Evolutionary conservation across 179 eudicot species (phyloP), one percentile per base, ranked within the genome.

Genomic region (Gypsophila paniculata): DNA sequence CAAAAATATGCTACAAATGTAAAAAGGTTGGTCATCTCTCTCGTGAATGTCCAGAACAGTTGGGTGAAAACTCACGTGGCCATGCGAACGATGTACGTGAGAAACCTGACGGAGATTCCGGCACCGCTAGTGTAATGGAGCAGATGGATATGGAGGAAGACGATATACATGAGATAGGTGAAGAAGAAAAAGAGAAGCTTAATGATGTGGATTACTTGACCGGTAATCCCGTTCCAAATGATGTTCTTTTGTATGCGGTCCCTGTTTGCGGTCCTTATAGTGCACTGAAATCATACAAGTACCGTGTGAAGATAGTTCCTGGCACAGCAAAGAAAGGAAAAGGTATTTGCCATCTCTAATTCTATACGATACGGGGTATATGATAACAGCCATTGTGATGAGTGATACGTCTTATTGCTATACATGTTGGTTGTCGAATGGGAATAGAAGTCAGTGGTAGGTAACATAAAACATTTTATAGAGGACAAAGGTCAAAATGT

Each of bases 241-340:
- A 94, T 77, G 86, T 94, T 73, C 86, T 94, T 77, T 58, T 94
- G 81, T 94, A 94, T 76, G 96, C 96, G 22, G 93, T 91, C 61
- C 99, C 99, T 70, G 99, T 94, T 25, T 94, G 99, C 65, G 99
- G 90, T 70, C 99, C 99, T 62, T 94, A 91, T 69, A 84, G 42
- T 72, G 99, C 97, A 22, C 21, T 94, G 60, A 96, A 94, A 68
- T 77, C 92, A 17, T 91, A 94, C 44, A 94, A 94, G 62, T 94
- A 91, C 70, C 91, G 92, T 22, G 97, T 87, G 71, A 94, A 94
- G 90, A 83, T 94, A 74, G 80, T 88, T 80, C 99, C 99, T 0
- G 99, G 99, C 77, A 77, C 94, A 18, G 85, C 90, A 61, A 94
- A 94, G 87, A 91, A 82, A 84, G 96, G 99, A 74, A 94, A 94